phyloP scores from a whole-genome alignment of 257 asterid genomes.

The Ajuga chamaepitys region DNA sequence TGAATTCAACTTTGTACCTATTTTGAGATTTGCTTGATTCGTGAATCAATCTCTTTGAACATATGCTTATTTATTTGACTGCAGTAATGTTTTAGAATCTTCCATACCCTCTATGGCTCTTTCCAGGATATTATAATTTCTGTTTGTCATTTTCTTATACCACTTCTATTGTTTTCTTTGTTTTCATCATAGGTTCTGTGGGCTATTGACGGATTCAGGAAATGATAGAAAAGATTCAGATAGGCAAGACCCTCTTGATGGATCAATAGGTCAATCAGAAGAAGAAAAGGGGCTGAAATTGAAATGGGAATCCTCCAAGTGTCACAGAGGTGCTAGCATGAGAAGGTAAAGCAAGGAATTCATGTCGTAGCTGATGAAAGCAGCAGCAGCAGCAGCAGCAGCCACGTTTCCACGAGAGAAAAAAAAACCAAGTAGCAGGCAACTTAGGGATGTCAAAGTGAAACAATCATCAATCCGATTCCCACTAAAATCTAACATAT shows the following conservation, averaged over 20 bases:
- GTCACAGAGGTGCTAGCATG: conserved; percentile 56
- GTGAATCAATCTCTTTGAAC: no score
- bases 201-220: conserved; percentile 60
- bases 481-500: conserved; percentile 63
- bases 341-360: conserved; percentile 69
- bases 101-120: no score
- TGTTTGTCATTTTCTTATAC: background rate
- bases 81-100: no score
- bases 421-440: conserved; percentile 41
- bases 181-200: conserved; percentile 56
- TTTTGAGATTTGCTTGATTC: no score
- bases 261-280: conserved; percentile 26
- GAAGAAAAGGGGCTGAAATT: conserved; percentile 31
- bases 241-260: conserved; percentile 25
- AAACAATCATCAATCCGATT: conserved; percentile 61
- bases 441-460: conserved; percentile 52
- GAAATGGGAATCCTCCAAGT: conserved; percentile 48
- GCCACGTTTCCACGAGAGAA: conserved; percentile 28
- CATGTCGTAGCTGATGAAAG: conserved; percentile 42
- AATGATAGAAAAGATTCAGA: conserved; percentile 25
- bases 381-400: conserved; percentile 28
- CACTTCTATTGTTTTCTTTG: background rate
- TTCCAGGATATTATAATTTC: no score
- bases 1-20: no score
- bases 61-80: no score